These are phyloP conservation scores for Noccaea caerulescens DNA, from an alignment of 345 rosid genomes.

Conservation along the genomic window DNA sequence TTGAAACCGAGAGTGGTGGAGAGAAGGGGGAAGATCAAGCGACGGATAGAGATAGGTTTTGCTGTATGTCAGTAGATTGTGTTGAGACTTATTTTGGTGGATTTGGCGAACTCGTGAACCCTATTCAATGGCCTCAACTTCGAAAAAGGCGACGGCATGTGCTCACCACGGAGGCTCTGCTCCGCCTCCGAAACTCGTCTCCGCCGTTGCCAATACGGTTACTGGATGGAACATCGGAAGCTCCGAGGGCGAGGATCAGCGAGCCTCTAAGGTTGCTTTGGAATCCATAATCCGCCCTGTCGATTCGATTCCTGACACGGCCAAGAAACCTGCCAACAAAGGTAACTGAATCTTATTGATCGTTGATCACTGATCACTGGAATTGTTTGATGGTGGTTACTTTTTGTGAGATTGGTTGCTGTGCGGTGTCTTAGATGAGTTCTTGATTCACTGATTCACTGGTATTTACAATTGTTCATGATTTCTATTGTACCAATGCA, in stretches of 20 bases:
- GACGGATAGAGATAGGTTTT: constrained; percentile 47
- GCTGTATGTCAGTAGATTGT: constrained; percentile 97
- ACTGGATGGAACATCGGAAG: constrained; percentile 49
- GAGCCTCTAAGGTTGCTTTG: constrained; percentile 43
- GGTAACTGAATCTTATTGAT: constrained; percentile 42
- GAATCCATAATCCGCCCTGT: constrained; percentile 66
- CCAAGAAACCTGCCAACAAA: constrained; percentile 59
- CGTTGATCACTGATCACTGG: constrained; percentile 17
- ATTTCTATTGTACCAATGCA: constrained; percentile 34
- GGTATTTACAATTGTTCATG: not conserved
- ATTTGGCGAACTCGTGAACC: constrained; percentile 83
- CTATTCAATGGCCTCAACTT: constrained; percentile 93
- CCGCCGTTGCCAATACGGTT: constrained; percentile 45
- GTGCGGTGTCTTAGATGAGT: not conserved
- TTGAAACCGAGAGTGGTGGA: constrained; percentile 16
- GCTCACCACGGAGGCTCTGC: constrained; percentile 38
- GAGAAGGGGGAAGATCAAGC: constrained; percentile 38
- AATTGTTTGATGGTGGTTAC: constrained; percentile 20
- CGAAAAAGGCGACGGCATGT: constrained; percentile 80
- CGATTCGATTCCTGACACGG: constrained; percentile 62
- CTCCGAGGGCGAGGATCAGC: constrained; percentile 45
- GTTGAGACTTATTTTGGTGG: constrained; percentile 66
- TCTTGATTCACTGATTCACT: too few relatives aligned
- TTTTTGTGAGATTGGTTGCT: constrained; percentile 1
- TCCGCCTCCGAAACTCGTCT: constrained; percentile 46